phyloP scores from a whole-genome alignment of 2,329 filamentous ascomycete genomes.

The Arthrocladium fulminans region DNA sequence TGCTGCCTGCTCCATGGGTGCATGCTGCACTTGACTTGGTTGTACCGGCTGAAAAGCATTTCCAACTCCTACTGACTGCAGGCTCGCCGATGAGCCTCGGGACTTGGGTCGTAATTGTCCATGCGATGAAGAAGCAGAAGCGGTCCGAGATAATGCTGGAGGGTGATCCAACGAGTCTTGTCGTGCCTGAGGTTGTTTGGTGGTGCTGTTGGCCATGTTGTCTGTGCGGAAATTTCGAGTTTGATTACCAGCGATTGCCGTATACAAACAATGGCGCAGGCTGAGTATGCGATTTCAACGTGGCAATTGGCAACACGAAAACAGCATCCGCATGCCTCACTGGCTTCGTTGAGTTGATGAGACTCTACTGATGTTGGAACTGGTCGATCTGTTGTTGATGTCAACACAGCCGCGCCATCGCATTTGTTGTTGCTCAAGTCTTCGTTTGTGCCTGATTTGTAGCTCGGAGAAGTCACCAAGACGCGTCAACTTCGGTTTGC shows the following conservation, averaged over 20 bases:
- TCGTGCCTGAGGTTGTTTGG: constrained; percentile 1
- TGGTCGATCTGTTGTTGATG: background rate
- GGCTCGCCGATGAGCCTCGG: constrained; percentile 39
- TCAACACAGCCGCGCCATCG: constrained; percentile 3
- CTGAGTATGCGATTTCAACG: constrained; percentile 7
- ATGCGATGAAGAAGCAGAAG: constrained; percentile 30
- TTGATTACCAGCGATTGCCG: constrained; percentile 1
- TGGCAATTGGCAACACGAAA: constrained; percentile 3
- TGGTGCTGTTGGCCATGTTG: constrained; percentile 1
- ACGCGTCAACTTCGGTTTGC: constrained; percentile 2
- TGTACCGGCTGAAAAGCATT: constrained; percentile 25
- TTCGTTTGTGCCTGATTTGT: background rate
- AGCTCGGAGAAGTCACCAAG: background rate
- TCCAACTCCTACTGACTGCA: constrained; percentile 34
- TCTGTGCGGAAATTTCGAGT: constrained; percentile 9
- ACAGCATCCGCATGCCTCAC: constrained; percentile 4
- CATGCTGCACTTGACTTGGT: constrained; percentile 23
- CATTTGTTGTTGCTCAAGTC: background rate
- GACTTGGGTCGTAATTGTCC: constrained; percentile 35
- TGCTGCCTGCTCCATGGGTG: constrained; percentile 15
- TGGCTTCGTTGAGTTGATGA: background rate
- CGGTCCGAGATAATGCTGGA: constrained; percentile 30
- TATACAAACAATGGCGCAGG: constrained; percentile 10
- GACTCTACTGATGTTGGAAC: too few species aligned
- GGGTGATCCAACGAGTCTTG: constrained; percentile 6